Conservation (phyloP, 2,329 filamentous ascomycete genomes). For the Cordyceps cicadae region DNA sequence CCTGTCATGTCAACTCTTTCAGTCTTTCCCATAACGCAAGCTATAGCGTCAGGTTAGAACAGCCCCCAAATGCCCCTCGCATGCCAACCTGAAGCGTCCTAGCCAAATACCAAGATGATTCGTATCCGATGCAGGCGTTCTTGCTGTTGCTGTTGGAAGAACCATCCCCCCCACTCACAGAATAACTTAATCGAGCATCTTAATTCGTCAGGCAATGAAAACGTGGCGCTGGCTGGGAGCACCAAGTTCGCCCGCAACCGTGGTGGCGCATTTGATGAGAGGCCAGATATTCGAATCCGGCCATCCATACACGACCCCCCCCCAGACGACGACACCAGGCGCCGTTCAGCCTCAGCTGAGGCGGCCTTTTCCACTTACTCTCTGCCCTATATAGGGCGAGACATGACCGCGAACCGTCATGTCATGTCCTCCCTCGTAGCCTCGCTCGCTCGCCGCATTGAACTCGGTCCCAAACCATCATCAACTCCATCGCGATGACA, state of each 20-base stretch:
- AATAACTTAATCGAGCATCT: conserved; percentile 4
- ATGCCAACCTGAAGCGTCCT: not conserved
- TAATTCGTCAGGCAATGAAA: not conserved
- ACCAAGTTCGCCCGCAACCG: not conserved
- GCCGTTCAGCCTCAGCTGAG: conserved; percentile 7
- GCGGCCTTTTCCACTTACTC: not conserved
- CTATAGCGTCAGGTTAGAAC: not conserved
- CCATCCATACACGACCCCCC: no score
- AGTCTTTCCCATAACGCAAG: not conserved
- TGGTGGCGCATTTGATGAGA: not conserved
- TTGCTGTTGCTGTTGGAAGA: not conserved
- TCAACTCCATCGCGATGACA: not conserved
- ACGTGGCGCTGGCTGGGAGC: not conserved
- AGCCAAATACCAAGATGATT: not conserved
- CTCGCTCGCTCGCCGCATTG: not conserved
- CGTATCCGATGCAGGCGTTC: no score
- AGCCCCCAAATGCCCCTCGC: not conserved
- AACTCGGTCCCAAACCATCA: not conserved
- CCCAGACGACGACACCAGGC: not conserved
- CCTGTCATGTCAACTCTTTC: no score
- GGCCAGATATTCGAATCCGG: not conserved
- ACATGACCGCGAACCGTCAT: not conserved
- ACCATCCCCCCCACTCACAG: not conserved
- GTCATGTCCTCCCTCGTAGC: no score
- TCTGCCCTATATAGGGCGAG: not conserved